Evolutionary conservation across 2,329 filamentous ascomycete genomes (phyloP).

Genomic region (Stromatinia cepivora): DNA sequence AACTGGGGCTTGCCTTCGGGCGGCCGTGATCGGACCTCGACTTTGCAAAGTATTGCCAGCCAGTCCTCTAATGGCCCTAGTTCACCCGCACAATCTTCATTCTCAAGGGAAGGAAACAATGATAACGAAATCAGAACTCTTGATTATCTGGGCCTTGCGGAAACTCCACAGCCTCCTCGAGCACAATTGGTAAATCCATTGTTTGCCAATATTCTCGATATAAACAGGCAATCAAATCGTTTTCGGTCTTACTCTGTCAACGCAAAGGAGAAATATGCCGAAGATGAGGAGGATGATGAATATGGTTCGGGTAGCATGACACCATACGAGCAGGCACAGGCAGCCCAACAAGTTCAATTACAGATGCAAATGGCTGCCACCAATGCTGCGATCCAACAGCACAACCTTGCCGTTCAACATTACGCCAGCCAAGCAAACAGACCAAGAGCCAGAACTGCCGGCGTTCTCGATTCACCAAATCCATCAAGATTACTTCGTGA

Average conservation of each 20-base stretch:
- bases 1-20: conserved; percentile 71
- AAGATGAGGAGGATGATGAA: conserved; percentile 80
- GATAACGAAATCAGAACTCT: conserved; percentile 91
- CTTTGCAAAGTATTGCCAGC: conserved; percentile 78
- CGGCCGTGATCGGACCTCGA: conserved; percentile 80
- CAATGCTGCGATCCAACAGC: conserved; percentile 75
- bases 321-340: conserved; percentile 49
- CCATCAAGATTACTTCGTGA: conserved; percentile 57
- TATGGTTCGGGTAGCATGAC: conserved; percentile 50
- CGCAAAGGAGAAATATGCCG: conserved; percentile 94
- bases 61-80: conserved; percentile 87
- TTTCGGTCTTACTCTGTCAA: conserved; percentile 99
- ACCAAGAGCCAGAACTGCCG: conserved; percentile 86
- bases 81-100: conserved; percentile 82
- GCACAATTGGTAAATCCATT: conserved; percentile 74
- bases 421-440: conserved; percentile 85
- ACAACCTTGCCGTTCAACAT: conserved; percentile 91
- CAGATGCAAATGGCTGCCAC: conserved; percentile 65
- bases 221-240: conserved; percentile 70
- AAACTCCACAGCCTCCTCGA: conserved; percentile 80
- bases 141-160: conserved; percentile 92
- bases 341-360: conserved; percentile 56
- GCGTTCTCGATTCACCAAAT: conserved; percentile 68
- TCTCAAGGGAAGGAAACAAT: conserved; percentile 78
- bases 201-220: conserved; percentile 61